Evolutionary conservation across 768 basidiomycete species (phyloP), one percentile per base, ranked within the genome.

Genomic region (Suillus hirtellus): DNA sequence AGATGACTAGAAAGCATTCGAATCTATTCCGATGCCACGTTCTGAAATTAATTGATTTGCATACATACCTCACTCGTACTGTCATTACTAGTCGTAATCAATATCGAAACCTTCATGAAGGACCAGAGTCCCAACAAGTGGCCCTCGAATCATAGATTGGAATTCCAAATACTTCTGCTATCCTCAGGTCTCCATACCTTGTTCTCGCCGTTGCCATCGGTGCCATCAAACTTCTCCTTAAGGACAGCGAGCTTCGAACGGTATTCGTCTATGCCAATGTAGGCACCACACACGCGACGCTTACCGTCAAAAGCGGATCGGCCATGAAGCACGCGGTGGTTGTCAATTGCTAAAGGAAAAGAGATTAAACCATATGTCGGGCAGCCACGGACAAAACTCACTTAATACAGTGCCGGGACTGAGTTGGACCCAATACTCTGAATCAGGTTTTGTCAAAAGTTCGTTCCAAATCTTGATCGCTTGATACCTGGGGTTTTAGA

Each of bases 251-350:
- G 78, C 67, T 89, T 89, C 0, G 94, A 95, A 44, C 83, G 82
- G 73, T 89, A 98, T 72, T 99, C 97, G 73, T 99, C 96, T 14
- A 85, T 80, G 0, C 93, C 92, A 63, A 98, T 85, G 73, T 99
- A 99, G 0, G 96, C 97, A 2, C 96, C 96, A 70, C 96, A 98
- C 87, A 99, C 93, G 1, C 92, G 84, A 3, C 96, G 86, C 73
- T 86, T 86, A 12, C 96, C 96, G 14, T 85, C 82, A 72, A 97
- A 99, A 1, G 88, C 85, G 0, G 95, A 93, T n/a, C 96, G 88
- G 14, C 96, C 96, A 68, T 98, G 96, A 56, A 99, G 79, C 14
- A 98, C 93, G 24, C 96, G 86, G 75, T 96, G 91, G 72, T 99
- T 98, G 75, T 99, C 90, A 58, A 96, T 81, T 24, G 95, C 93